Evolutionary conservation across 257 asterid species (phyloP).

Genomic region (Thymus quinquecostatus): DNA sequence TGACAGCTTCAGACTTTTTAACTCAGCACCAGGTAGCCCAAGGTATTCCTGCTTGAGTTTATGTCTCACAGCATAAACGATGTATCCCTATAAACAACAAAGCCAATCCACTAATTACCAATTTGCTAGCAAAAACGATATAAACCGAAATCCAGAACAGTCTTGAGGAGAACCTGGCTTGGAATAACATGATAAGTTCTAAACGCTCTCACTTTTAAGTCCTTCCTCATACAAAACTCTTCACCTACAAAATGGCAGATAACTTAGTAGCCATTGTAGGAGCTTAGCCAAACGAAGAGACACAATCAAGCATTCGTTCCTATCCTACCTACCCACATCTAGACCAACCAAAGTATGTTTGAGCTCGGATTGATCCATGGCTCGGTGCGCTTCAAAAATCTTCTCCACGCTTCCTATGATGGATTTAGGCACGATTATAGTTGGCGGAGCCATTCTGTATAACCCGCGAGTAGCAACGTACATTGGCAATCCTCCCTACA

Average conservation of each 20-base stretch:
- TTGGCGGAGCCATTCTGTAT: constrained; percentile 82
- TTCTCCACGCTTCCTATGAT: constrained; percentile 76
- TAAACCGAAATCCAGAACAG: constrained; percentile 5
- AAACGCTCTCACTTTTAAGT: constrained; percentile 87
- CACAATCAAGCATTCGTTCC: constrained; percentile 29
- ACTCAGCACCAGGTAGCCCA: constrained; percentile 69
- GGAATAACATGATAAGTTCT: constrained; percentile 85
- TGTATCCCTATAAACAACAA: constrained; percentile 63
- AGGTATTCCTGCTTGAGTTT: constrained; percentile 80
- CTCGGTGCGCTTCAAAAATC: constrained; percentile 92
- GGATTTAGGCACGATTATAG: constrained; percentile 79
- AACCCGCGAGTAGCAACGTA: constrained; percentile 95
- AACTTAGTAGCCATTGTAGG: constrained; percentile 1
- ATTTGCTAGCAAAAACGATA: neutral
- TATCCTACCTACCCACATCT: constrained; percentile 98
- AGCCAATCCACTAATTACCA: constrained; percentile 14
- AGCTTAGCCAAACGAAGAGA: constrained; percentile 9
- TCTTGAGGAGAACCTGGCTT: constrained; percentile 69
- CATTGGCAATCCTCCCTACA: constrained; percentile 94
- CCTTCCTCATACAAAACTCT: constrained; percentile 71
- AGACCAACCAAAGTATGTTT: constrained; percentile 79
- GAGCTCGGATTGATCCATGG: constrained; percentile 92
- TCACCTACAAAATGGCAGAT: constrained; percentile 63
- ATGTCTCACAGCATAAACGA: constrained; percentile 75
- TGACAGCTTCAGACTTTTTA: constrained; percentile 71